Conservation (phyloP, 169 alveolate species). For the Plasmodium cynomolgi region DNA sequence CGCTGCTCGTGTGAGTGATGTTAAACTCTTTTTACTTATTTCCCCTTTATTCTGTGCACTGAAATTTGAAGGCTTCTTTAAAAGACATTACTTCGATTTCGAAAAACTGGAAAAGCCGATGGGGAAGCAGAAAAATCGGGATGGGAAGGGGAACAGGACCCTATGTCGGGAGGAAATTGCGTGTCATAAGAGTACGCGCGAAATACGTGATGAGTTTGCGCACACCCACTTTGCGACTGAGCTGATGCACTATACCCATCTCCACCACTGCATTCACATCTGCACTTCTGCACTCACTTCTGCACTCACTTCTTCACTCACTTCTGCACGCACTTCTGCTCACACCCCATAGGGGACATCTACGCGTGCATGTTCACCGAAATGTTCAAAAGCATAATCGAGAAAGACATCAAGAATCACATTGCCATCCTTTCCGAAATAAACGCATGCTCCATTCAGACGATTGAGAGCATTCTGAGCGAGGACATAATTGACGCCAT, state of each 20-base stretch:
- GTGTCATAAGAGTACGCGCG: constrained; percentile 55
- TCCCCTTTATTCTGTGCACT: not conserved
- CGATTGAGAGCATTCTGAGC: constrained; percentile 54
- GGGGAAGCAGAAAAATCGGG: constrained; percentile 14
- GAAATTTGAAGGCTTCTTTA: constrained; percentile 64
- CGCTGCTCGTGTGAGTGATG: not conserved
- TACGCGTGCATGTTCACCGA: constrained; percentile 70
- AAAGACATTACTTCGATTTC: constrained; percentile 56
- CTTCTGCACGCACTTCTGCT: not conserved
- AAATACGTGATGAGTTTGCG: not conserved
- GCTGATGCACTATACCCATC: not conserved
- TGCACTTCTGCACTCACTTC: not conserved
- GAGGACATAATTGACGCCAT: constrained; percentile 61
- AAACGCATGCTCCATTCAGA: constrained; percentile 60
- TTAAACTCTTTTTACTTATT: not conserved
- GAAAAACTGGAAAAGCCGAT: constrained; percentile 54
- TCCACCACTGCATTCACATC: not conserved
- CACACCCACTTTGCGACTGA: not conserved
- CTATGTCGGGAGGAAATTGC: constrained; percentile 12
- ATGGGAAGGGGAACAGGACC: constrained; percentile 5
- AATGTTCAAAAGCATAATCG: constrained; percentile 72
- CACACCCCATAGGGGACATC: constrained; percentile 28
- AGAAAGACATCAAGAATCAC: constrained; percentile 43
- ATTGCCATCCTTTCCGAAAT: constrained; percentile 31
- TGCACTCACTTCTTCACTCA: not conserved